A percentile compares a stretch with the other conserved stretches of the same genome.
Evolutionary conservation across 140 eudicot genomes (phyloP).

Genomic region (Bidens hawaiensis): DNA sequence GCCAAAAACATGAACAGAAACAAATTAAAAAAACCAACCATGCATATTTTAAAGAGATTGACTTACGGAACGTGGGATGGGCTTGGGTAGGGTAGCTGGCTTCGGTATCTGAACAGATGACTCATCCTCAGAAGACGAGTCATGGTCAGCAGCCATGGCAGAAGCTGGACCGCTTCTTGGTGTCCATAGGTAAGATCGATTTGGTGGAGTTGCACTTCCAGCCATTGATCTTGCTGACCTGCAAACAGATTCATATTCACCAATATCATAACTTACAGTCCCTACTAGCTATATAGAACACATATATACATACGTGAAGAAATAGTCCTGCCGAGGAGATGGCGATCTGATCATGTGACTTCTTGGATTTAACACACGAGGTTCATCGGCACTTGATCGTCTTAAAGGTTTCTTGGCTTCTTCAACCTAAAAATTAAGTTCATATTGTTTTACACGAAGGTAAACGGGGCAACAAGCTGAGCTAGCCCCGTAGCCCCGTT

Average conservation of each 20-base stretch:
- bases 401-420: constrained; percentile 57
- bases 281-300: background rate
- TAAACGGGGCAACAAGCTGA: no score
- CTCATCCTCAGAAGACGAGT: constrained; percentile 75
- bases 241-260: constrained; percentile 16
- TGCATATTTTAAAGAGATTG: background rate
- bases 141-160: constrained; percentile 39
- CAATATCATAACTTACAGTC: background rate
- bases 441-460: background rate
- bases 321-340: constrained; percentile 32
- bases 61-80: constrained; percentile 86
- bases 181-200: constrained; percentile 52
- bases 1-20: constrained; percentile 19
- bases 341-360: constrained; percentile 21
- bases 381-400: constrained; percentile 24
- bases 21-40: background rate
- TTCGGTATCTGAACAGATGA: constrained; percentile 25
- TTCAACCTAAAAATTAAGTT: constrained; percentile 39
- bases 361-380: constrained; percentile 26
- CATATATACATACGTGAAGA: constrained; percentile 28
- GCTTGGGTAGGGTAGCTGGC: constrained; percentile 45
- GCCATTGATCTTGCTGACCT: constrained; percentile 84
- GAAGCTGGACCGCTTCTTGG: constrained; percentile 69
- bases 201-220: constrained; percentile 76
- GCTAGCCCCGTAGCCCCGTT: no score